Base-by-base conservation (phyloP, 345 rosid genomes). In the Punica granatum region DNA sequence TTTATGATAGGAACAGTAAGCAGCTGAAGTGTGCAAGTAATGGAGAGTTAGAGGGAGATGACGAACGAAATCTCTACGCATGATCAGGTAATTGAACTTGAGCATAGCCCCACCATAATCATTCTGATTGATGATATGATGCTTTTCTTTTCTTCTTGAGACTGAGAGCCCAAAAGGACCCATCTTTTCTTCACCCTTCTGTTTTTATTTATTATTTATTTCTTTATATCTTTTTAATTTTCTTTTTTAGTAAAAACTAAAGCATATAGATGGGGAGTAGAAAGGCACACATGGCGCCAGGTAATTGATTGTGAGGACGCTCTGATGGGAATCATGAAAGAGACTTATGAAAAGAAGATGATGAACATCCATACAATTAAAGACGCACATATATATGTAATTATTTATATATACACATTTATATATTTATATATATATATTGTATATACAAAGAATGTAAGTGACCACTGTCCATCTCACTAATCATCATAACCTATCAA, bases 401-500 rank as follows among this genome's bases (percentile, higher is more conserved):
- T 46, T 18, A 33, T 44, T 25, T 49, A 44, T 25, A 21, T 18
- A 28, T 4, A 21, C 16, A 46, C 1, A 6, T n/a, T 33, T 7
- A 67, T n/a, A 18, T 19, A 32, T 8, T 18, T 4, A 48, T 14
- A 31, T 6, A 37, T 37, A 41, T 3, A 34, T 4, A 36, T 35
- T n/a, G n/a, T 41, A 44, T 41, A 51, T 4, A 16, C 8, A 43
- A 73, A 80, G 76, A 76, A 75, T 63, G 53, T 70, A 67, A 72
- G 66, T 21, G 33, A 73, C 83, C 88, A 82, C 67, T 82, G 48
- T 68, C 71, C 81, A 56, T 63, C 76, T 51, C 79, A 78, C 72
- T 79, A 39, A 56, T 78, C 83, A 80, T 83, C 77, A 77, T 78
- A 70, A 54, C 31, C 70, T 41, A 78, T 77, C 92, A 76, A 88